Percentiles rank a stretch among this genome's conserved stretches.
phyloP scores from a whole-genome alignment of 257 asterid species.

The Capsicum pubescens region DNA sequence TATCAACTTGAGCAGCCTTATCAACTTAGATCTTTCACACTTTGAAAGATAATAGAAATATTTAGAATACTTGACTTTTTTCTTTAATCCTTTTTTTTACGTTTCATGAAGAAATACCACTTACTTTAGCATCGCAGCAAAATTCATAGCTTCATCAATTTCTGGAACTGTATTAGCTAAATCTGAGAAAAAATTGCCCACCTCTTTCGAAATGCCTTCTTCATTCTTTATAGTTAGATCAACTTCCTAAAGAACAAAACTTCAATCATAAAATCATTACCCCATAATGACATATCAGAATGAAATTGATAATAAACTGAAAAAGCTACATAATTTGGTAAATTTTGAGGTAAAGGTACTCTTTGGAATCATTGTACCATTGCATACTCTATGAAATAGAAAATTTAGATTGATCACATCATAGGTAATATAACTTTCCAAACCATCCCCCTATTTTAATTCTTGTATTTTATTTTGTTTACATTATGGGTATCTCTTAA shows the following conservation, averaged over 20 bases:
- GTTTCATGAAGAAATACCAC: constrained; percentile 27
- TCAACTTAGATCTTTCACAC: no score
- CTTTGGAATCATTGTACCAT: not conserved
- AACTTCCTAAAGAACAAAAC: constrained; percentile 65
- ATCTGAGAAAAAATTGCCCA: constrained; percentile 87
- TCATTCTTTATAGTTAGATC: constrained; percentile 92
- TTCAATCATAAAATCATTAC: constrained; percentile 26
- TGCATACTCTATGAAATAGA: not conserved
- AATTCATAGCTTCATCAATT: constrained; percentile 98
- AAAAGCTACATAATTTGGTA: not conserved
- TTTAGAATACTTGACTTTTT: no score
- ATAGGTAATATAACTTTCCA: not conserved
- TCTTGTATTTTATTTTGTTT: no score
- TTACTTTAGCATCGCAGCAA: constrained; percentile 97
- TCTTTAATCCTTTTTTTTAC: no score
- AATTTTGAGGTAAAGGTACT: no score
- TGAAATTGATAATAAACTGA: not conserved
- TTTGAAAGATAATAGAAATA: no score
- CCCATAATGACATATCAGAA: constrained; percentile 20
- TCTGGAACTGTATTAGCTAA: constrained; percentile 94
- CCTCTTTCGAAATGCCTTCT: constrained; percentile 60
- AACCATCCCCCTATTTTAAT: no score
- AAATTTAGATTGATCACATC: not conserved
- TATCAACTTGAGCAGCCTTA: no score
- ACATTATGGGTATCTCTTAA: no score